Conservation (phyloP, 169 alveolate genomes). For the Plasmodium billcollinsi region DNA sequence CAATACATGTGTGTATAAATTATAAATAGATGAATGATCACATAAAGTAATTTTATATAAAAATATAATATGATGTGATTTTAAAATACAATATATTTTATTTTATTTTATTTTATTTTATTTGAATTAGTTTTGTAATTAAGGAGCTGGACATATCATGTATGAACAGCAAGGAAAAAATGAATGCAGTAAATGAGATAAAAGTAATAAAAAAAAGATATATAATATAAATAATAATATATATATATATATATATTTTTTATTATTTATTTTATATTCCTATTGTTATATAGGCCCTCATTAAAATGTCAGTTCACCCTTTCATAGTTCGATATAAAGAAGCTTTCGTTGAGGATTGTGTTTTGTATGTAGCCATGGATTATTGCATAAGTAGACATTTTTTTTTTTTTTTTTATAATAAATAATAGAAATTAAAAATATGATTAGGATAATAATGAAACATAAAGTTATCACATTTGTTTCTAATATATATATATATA, state of each 20-base stretch:
- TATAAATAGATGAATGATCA: no score
- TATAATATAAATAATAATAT: not conserved
- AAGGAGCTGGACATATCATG: constrained; percentile 75
- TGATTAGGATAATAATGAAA: no score
- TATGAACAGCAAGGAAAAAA: constrained; percentile 71
- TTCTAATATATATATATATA: not conserved
- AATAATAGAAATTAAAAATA: no score
- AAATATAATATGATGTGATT: no score
- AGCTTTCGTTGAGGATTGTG: constrained; percentile 61
- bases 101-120: no score
- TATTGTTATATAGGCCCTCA: constrained; percentile 33
- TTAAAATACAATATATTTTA: no score
- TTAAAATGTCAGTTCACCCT: constrained; percentile 74
- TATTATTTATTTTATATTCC: not conserved
- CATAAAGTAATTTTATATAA: no score
- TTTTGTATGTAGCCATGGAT: constrained; percentile 71
- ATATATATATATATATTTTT: not conserved
- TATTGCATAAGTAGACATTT: constrained; percentile 40
- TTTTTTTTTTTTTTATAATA: constrained; percentile 7
- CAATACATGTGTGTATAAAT: not conserved
- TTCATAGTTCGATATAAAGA: constrained; percentile 76
- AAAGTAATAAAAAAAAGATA: not conserved
- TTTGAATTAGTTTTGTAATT: constrained; percentile 56
- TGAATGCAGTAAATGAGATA: constrained; percentile 65
- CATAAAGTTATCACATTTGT: not conserved